Evolutionary conservation across 768 basidiomycete species (phyloP).

Genomic region (Pholiota conissans): DNA sequence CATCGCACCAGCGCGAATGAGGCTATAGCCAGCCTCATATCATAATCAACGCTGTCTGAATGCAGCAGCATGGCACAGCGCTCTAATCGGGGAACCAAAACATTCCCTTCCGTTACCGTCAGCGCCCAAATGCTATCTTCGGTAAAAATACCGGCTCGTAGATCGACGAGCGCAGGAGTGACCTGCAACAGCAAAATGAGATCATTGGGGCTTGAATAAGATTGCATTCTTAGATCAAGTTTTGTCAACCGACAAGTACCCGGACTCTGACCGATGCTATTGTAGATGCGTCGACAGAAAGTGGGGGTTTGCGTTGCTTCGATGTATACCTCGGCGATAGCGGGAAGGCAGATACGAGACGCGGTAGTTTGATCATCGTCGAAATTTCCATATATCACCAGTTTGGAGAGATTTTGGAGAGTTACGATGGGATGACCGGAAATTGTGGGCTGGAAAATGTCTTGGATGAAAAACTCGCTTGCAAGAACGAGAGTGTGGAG

Average conservation of each 20-base stretch:
- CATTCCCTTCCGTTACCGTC: neutral
- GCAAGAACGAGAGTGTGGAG: neutral
- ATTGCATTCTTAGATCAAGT: neutral
- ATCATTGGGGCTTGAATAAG: neutral
- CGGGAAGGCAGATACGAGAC: neutral
- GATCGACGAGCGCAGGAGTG: neutral
- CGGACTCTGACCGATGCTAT: neutral
- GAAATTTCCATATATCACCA: neutral
- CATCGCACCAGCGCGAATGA: neutral
- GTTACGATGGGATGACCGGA: neutral
- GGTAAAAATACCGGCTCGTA: neutral
- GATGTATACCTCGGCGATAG: neutral
- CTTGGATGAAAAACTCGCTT: neutral
- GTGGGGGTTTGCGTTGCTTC: neutral
- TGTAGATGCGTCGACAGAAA: neutral
- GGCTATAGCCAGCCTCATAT: neutral
- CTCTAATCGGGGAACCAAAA: neutral
- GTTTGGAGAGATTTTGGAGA: neutral
- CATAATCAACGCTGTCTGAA: neutral
- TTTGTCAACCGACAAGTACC: neutral
- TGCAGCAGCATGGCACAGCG: neutral
- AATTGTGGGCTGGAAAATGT: neutral
- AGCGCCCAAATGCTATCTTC: neutral
- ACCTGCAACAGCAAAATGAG: neutral
- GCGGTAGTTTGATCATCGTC: neutral